phyloP scores from a whole-genome alignment of 2,329 filamentous ascomycete genomes.

The Aspergillus pseudoglaucus region DNA sequence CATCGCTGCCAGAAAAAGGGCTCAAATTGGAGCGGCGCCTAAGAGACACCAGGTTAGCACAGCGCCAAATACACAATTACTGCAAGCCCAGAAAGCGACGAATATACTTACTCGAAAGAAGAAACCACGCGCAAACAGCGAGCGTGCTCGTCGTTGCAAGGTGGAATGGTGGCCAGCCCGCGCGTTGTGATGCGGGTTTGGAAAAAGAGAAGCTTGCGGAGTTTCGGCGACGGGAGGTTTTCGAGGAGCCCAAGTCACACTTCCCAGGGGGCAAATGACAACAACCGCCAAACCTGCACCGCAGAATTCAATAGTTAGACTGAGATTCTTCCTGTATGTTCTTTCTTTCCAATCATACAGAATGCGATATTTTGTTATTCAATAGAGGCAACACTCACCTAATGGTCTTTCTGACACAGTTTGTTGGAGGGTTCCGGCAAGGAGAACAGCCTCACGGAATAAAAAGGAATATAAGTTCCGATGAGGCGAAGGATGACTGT shows the following conservation, averaged over 20 bases:
- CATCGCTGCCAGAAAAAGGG: conserved; percentile 21
- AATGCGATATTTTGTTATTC: not conserved
- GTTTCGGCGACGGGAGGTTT: conserved; percentile 19
- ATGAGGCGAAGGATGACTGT: not conserved
- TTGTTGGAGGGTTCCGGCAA: not conserved
- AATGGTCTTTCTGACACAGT: not conserved
- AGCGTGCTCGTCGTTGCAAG: conserved; percentile 25
- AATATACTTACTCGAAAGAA: conserved; percentile 17
- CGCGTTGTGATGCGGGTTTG: conserved; percentile 23
- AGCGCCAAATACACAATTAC: conserved; percentile 3
- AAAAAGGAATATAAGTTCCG: not conserved
- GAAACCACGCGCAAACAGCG: conserved; percentile 19
- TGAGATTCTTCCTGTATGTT: not conserved
- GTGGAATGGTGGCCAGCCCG: conserved; percentile 26
- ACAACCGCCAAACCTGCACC: conserved; percentile 12
- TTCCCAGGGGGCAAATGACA: conserved; percentile 16
- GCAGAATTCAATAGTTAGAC: conserved; percentile 5
- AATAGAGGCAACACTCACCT: not conserved
- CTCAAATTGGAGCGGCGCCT: conserved; percentile 13
- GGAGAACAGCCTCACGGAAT: not conserved
- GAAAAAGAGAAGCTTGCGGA: conserved; percentile 21
- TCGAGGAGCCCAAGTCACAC: conserved; percentile 21
- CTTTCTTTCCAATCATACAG: not conserved
- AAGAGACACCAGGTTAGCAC: conserved; percentile 16
- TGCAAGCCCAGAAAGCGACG: not conserved